Percentiles rank a stretch among this genome's conserved stretches.
These are phyloP conservation scores for Ligustrum vulgare DNA, from an alignment of 257 asterid genomes.

Conservation along the genomic window DNA sequence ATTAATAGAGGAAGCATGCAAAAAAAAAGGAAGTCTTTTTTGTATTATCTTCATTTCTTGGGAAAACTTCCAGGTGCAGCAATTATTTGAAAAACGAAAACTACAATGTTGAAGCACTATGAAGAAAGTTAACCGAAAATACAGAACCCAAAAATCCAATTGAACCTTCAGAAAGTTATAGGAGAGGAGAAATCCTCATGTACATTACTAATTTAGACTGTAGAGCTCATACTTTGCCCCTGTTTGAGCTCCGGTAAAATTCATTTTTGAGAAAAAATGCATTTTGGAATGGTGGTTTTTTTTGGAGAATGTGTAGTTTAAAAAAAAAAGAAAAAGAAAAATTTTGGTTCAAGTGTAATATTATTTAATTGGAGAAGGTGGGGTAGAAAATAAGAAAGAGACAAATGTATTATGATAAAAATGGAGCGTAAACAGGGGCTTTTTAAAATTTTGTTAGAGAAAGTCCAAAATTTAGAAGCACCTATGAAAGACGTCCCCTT, in stretches of 20 bases:
- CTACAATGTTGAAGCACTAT: neutral
- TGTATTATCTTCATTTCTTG: neutral
- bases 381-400: too few relatives aligned
- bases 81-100: neutral
- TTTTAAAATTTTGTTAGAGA: too few relatives aligned
- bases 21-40: neutral
- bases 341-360: too few relatives aligned
- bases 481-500: neutral
- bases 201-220: neutral
- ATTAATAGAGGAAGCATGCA: neutral
- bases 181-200: neutral
- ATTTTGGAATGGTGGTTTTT: too few relatives aligned
- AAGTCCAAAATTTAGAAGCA: neutral
- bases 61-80: slow-evolving; percentile 6
- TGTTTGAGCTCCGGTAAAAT: too few relatives aligned
- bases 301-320: too few relatives aligned
- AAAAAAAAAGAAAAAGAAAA: too few relatives aligned
- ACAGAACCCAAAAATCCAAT: neutral
- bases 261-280: too few relatives aligned
- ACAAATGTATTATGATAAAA: too few relatives aligned
- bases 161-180: neutral
- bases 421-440: too few relatives aligned
- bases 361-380: too few relatives aligned
- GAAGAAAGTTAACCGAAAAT: neutral
- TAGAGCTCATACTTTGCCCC: neutral